A percentile compares a stretch with the other conserved stretches of the same genome.
Evolutionary conservation across 2,329 filamentous ascomycete species (phyloP).

Genomic region (Helicocarpus griseus): DNA sequence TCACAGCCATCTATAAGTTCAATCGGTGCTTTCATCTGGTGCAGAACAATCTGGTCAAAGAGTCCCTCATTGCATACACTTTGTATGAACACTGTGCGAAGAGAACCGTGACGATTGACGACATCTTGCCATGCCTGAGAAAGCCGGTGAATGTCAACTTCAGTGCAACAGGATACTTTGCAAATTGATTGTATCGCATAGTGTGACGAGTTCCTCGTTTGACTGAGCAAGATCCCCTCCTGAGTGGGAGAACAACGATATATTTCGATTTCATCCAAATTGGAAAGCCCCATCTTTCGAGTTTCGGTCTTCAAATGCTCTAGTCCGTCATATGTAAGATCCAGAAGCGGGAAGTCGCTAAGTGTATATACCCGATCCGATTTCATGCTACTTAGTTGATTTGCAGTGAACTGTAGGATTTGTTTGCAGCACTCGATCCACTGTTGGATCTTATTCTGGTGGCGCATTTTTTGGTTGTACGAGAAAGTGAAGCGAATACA

Average conservation of each 20-base stretch:
- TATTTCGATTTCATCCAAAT: slow-evolving; percentile 21
- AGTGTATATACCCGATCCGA: slow-evolving; percentile 25
- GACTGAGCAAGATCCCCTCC: slow-evolving; percentile 12
- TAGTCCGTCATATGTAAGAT: slow-evolving; percentile 32
- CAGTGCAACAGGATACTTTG: neutral
- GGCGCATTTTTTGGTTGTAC: slow-evolving; percentile 40
- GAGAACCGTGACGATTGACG: slow-evolving; percentile 5
- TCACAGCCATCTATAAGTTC: neutral
- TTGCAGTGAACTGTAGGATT: slow-evolving; percentile 22
- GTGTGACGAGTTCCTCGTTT: neutral
- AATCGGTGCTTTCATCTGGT: neutral
- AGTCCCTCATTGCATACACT: slow-evolving; percentile 15
- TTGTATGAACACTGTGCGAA: slow-evolving; percentile 19
- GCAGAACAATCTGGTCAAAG: slow-evolving; percentile 8
- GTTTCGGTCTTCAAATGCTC: slow-evolving; percentile 24
- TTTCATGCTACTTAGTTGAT: slow-evolving; percentile 10
- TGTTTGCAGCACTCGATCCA: slow-evolving; percentile 35
- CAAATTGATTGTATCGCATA: slow-evolving; percentile 6
- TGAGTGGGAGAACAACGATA: slow-evolving; percentile 26
- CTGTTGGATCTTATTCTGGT: slow-evolving; percentile 33
- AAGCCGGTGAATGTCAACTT: slow-evolving; percentile 1
- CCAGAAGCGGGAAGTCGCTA: slow-evolving; percentile 36
- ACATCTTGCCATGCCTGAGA: slow-evolving; percentile 6
- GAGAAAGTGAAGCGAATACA: slow-evolving; percentile 42
- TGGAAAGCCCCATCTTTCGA: slow-evolving; percentile 24